phyloP scores from a whole-genome alignment of 208 protist species.

The Trypanosoma rangeli region DNA sequence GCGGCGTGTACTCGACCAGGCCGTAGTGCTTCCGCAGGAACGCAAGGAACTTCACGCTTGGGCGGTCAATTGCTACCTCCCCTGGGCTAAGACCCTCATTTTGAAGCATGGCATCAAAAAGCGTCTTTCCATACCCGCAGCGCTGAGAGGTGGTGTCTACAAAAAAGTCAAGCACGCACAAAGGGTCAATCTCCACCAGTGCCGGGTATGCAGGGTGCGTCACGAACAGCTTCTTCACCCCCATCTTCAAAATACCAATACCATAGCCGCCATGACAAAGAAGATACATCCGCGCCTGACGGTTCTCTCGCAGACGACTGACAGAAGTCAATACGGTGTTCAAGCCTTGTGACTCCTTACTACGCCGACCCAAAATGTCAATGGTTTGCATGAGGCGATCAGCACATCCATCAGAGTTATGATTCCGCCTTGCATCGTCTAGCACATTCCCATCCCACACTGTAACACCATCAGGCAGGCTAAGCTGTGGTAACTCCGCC shows the following conservation, averaged over 20 bases:
- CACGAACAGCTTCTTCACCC: slow-evolving; percentile 89
- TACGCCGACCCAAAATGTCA: slow-evolving; percentile 69
- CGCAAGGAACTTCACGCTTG: slow-evolving; percentile 86
- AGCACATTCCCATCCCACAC: slow-evolving; percentile 53
- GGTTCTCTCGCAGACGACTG: slow-evolving; percentile 49
- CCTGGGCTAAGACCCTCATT: slow-evolving; percentile 41
- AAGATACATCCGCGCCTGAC: slow-evolving; percentile 68
- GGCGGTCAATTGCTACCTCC: slow-evolving; percentile 90
- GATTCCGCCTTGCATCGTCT: slow-evolving; percentile 12
- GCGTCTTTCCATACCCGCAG: slow-evolving; percentile 67
- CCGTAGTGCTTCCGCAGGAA: slow-evolving; percentile 91
- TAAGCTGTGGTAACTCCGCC: slow-evolving; percentile 33
- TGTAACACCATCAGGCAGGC: slow-evolving; percentile 56
- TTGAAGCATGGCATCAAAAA: slow-evolving; percentile 81
- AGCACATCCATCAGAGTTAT: slow-evolving; percentile 25
- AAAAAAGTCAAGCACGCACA: slow-evolving; percentile 95
- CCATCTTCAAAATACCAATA: slow-evolving; percentile 90
- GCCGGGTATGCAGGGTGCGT: slow-evolving; percentile 40
- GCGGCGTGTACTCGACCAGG: slow-evolving; percentile 67
- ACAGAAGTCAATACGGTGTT: slow-evolving; percentile 65
- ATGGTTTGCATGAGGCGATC: slow-evolving; percentile 67
- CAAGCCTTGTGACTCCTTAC: slow-evolving; percentile 57
- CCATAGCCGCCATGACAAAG: slow-evolving; percentile 45
- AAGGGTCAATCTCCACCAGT: slow-evolving; percentile 87
- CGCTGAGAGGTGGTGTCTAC: slow-evolving; percentile 87